Evolutionary conservation across 2,329 filamentous ascomycete species (phyloP), one percentile per base, ranked within the genome.

Genomic region (Talaromyces amestolkiae): DNA sequence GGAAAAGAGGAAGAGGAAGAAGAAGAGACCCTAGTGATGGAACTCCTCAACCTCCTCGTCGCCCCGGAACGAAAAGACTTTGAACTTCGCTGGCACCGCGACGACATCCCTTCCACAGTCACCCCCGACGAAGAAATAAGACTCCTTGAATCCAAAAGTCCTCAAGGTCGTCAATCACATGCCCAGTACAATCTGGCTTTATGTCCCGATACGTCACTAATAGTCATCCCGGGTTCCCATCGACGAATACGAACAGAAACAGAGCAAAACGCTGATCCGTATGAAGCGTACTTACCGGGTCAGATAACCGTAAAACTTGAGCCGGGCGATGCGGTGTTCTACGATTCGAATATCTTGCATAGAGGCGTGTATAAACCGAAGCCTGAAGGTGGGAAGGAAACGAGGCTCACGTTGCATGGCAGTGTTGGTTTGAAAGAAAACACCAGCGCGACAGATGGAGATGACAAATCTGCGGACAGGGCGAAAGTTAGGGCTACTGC

Each of bases 151-250:
- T 79, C 85, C 67, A 81, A 80, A 68, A 75, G 73, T n/a, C 79
- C 79, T 0, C 69, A 72, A 1, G 75, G 75, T 13, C 72, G 73
- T 0, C 87, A 89, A 65, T 87, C 85, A 71, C 92, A 95, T 72
- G 89, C 92, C 43, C 93, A 97, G 80, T 97, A 92, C 86, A 97
- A 97, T 75, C 82, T 96, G 51, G 89, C 92, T 8, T 82, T 96
- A 8, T 93, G 87, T 74, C 86, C 89, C 41, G 93, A 96, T 74
- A 82, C 84, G 15, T 89, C 87, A 58, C 79, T 96, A 7, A 80
- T 96, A 8, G 87, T 95, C 0, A 86, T 96, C 0, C 92, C 92
- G 0, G 91, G 90, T 0, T 91, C 88, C 5, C 93, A 97, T 76
- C 78, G 75, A 33, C 85, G 92, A 7, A 85, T 90, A 39, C 81